Base-by-base conservation (phyloP, 2,329 filamentous ascomycete species). In the Cladophialophora immunda region DNA sequence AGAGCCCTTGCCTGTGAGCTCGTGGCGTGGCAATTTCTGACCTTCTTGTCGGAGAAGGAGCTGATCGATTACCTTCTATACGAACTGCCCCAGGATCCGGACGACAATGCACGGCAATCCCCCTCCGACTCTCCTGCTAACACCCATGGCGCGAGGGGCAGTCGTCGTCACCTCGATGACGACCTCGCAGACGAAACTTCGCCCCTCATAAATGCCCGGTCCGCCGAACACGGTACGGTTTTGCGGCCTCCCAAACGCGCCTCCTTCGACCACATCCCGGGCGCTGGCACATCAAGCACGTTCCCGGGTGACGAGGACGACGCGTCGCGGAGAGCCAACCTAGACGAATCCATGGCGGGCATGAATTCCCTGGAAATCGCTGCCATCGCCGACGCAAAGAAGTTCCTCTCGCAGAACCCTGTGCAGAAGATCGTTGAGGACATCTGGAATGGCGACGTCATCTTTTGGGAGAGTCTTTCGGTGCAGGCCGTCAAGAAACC, bases 281-380 rank as follows among this genome's bases (percentile, higher is more conserved):
- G 36, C 19, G 57, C 50, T 15, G 64, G 34, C 36, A 66, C 62
- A 13, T 50, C 56, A 29, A 58, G 41, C 32, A 70, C 25, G 22
- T 64, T 64, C 36, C 45, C 30, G 15, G 60, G 32, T n/a, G 64
- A 63, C 19, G 62, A 64, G 22, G 50, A 53, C 27, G 64, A 54
- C 32, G 47, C 29, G 7, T 38, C 64, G 17, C 58, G 58, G 7
- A 30, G 61, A 22, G 83, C 86, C 7, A 87, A 91, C 58, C 87
- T 91, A 30, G 91, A 90, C 0, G 85, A 87, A 0, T 86, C 89
- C 0, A 97, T 97, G 76, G 88, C 89, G 38, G 89, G 90, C 19
- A 83, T 97, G 56, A 97, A 95, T 76, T 93, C 92, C 1, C 84
- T 98, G 17, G 93, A 97, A 76, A 94, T 97, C 73, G 93, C 92